Evolutionary conservation across 768 basidiomycete species (phyloP), one percentile per base, ranked within the genome.

Genomic region (Myochromella boudieri): DNA sequence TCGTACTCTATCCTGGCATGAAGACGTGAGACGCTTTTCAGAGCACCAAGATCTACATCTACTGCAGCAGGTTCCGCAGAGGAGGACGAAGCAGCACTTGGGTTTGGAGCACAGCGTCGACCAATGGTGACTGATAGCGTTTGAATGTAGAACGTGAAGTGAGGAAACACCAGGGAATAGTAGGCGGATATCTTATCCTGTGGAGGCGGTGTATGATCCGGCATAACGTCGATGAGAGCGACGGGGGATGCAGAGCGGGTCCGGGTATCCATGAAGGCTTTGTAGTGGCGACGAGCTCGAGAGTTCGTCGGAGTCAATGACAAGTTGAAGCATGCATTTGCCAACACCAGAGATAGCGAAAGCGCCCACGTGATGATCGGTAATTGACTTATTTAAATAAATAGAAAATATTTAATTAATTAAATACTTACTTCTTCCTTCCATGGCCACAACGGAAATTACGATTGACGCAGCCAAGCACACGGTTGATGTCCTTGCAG

Each of bases 1-100:
- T 95, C 91, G 60, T 91, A 97, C 64, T 91, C 91, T 57, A 98
- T 94, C 73, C 84, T 86, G 26, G 97, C 97, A 62, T 99, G 97
- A 14, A 97, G 76, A 18, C 97, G 81, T n/a, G 95, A 97, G 43
- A 99, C 94, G 52, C 91, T 95, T 81, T 97, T 97, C 38, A 97
- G 79, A 3, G 92, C 87, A 6, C 97, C 97, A 7, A 99, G 84
- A 69, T 99, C 97, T 41, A 91, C 89, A 56, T 91, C 87, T 28
- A 90, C 86, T 47, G 82, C 80, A 3, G 70, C 52, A 34, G 63
- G 64, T 34, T 87, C 84, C 3, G 77, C 66, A 8, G 81, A 75
- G 15, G 87, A 83, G 1, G 84, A 73, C 2, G 80, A 73, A 20
- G 76, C 71, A 47, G 71, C 63, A 42, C 61, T 71, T 5, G 68